Percentiles rank a stretch among this genome's conserved stretches.
Conservation (phyloP, 73 alveolate genomes). For the Tetrahymena malaccensis region DNA sequence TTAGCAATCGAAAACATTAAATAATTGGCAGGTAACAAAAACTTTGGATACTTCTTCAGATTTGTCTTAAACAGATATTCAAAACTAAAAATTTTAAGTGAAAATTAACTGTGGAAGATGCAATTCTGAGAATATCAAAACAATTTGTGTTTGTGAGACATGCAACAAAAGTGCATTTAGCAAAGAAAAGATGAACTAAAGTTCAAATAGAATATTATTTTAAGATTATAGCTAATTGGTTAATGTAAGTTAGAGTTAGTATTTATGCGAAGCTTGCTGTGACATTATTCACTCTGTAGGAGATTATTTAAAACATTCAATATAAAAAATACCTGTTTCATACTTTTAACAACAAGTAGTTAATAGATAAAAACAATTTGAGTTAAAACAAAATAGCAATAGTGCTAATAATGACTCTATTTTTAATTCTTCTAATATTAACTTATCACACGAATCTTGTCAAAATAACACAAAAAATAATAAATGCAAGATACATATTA, state of each 20-base stretch:
- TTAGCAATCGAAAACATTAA: background rate
- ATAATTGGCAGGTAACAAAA: background rate
- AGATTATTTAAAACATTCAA: background rate
- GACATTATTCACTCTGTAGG: background rate
- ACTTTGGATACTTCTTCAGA: background rate
- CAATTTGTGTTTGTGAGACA: background rate
- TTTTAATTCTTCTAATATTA: background rate
- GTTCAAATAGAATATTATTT: background rate
- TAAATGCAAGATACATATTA: background rate
- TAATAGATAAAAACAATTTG: background rate
- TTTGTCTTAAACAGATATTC: background rate
- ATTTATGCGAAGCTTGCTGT: background rate
- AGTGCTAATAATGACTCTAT: background rate
- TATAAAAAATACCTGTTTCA: background rate
- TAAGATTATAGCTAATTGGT: background rate
- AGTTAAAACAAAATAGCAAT: background rate
- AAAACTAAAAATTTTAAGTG: background rate
- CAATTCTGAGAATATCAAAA: background rate
- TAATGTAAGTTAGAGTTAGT: background rate
- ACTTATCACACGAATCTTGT: background rate
- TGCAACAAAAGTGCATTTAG: background rate
- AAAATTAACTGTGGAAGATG: background rate
- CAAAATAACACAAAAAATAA: background rate
- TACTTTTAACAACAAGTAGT: background rate
- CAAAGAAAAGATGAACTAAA: background rate